Evolutionary conservation across 768 basidiomycete species (phyloP), one percentile per base, ranked within the genome.

Genomic region (Leucogyrophana mollusca): DNA sequence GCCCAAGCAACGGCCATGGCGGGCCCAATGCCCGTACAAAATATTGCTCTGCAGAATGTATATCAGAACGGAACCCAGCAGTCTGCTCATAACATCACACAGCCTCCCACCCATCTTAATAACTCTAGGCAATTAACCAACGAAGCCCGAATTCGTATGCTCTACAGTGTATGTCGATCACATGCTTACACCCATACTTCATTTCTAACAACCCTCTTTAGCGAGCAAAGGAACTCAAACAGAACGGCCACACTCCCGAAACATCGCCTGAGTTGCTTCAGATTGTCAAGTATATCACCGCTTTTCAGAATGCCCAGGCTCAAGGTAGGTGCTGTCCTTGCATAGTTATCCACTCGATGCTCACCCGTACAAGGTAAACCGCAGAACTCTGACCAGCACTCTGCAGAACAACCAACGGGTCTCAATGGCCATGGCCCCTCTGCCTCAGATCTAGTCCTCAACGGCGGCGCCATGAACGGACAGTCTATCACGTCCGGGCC

Each of bases 381-480:
- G 45, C 33, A 50, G 35, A 40, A 22, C 50, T 43, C 36, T 43
- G 58, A 33, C 17, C 52, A 50, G 37, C 61, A 52, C 50, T 52
- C 69, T 66, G 47, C 61, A 58, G 42, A 56, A 56, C 30, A 62
- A 56, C 24, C 66, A 55, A 43, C 66, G 62, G 23, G 65, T 70
- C 54, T 68, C 41, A 84, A 85, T 52, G 80, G 82, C 23, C 80
- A 82, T 56, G 51, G 64, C 21, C 59, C 75, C 27, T 64, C 57
- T 14, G 45, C 39, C 9, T 1, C 55, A 9, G 60, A 61, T 30
- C 11, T 46, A 1, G 11, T 47, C 24, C 49, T 54, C 46, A 70
- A 66, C 38, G 68, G 65, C 23, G 37, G 57, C 63, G 22, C 66
- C 72, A 10, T 61, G 64, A 35, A 36, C 18, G 36, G 21, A 4